These are phyloP conservation scores for Nannizziopsis arthrosporioides DNA, from an alignment of 2,329 filamentous ascomycete species.

Conservation along the genomic window DNA sequence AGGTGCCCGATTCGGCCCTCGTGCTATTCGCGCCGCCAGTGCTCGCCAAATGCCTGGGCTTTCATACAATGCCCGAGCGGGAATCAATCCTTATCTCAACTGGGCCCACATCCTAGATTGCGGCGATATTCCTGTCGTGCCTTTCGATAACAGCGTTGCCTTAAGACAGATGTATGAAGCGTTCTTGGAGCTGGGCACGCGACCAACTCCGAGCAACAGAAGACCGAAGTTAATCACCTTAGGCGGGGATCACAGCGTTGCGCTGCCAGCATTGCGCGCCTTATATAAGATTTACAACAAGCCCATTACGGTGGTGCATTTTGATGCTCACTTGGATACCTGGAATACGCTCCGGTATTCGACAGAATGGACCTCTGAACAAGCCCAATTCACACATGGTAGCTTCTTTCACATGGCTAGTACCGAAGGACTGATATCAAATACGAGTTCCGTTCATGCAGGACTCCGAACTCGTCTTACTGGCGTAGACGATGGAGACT, in stretches of 20 bases:
- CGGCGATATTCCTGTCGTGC: conserved; percentile 77
- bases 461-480: conserved; percentile 68
- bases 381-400: conserved; percentile 73
- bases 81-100: conserved; percentile 68
- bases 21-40: conserved; percentile 75
- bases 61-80: conserved; percentile 70
- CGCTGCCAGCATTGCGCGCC: conserved; percentile 57
- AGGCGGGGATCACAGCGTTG: conserved; percentile 62
- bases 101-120: conserved; percentile 78
- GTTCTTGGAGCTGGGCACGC: conserved; percentile 54
- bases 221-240: conserved; percentile 52
- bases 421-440: conserved; percentile 65
- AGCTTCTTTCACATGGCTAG: conserved; percentile 86
- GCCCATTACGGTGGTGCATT: conserved; percentile 60
- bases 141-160: conserved; percentile 74
- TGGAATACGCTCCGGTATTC: conserved; percentile 74
- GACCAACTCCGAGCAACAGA: conserved; percentile 29
- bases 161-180: conserved; percentile 74
- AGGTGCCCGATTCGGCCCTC: conserved; percentile 69
- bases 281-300: conserved; percentile 50
- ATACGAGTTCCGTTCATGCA: conserved; percentile 65
- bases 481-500: conserved; percentile 53
- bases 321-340: conserved; percentile 70
- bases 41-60: conserved; percentile 67
- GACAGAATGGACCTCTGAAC: conserved; percentile 58